These are phyloP conservation scores for Gossypium gossypioides DNA, from an alignment of 441 rosid species.

Conservation along the genomic window DNA sequence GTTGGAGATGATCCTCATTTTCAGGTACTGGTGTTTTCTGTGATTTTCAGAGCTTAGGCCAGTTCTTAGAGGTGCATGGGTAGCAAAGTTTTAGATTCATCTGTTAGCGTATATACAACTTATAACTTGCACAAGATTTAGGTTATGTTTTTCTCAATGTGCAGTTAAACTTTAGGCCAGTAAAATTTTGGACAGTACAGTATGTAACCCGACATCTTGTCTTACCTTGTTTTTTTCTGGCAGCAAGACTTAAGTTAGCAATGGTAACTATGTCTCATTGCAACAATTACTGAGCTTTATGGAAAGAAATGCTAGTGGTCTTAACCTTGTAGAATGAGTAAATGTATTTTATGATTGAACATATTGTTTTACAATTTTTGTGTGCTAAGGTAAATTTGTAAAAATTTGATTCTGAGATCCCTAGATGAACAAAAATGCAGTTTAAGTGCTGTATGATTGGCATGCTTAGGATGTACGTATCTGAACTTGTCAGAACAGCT, in stretches of 20 bases:
- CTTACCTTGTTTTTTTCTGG: neutral
- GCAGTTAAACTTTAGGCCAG: neutral
- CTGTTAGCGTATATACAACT: neutral
- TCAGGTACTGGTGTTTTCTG: conserved; percentile 44
- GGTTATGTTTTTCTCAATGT: neutral
- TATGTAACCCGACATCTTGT: neutral
- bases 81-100: neutral
- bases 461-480: neutral
- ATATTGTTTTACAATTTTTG: conserved; percentile 2
- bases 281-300: neutral
- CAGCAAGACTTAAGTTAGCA: neutral
- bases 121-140: neutral
- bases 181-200: neutral
- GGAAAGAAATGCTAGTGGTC: neutral
- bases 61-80: neutral
- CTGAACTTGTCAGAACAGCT: neutral
- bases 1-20: conserved; percentile 97
- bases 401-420: neutral
- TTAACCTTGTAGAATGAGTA: neutral
- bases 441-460: neutral
- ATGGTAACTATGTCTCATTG: neutral
- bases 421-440: neutral
- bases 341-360: neutral
- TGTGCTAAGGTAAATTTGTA: neutral
- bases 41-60: neutral